Evolutionary conservation across 305 asterid genomes (phyloP).

Genomic region (Solanum hybrid): DNA sequence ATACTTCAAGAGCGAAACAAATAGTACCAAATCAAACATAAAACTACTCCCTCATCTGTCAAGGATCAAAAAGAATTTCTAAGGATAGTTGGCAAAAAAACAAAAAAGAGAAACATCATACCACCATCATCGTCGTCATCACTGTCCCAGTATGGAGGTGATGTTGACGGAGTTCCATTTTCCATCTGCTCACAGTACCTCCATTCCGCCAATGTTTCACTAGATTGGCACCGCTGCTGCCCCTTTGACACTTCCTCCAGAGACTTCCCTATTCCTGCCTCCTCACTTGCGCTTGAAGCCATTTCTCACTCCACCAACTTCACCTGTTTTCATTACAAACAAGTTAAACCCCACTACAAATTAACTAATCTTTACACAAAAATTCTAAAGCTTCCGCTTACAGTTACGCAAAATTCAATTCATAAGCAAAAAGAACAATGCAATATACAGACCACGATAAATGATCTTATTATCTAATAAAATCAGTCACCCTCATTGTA

Average conservation of each 20-base stretch:
- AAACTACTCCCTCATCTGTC: background rate
- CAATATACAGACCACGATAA: background rate
- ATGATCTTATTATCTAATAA: background rate
- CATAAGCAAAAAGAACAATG: background rate
- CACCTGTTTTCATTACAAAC: slow-evolving; percentile 22
- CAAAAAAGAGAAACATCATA: slow-evolving; percentile 12
- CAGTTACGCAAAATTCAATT: background rate
- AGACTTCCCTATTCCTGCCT: slow-evolving; percentile 46
- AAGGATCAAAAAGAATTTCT: background rate
- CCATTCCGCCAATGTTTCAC: slow-evolving; percentile 68
- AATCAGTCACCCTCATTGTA: background rate
- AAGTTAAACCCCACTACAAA: slow-evolving; percentile 10
- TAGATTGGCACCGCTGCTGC: slow-evolving; percentile 45
- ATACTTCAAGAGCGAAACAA: background rate
- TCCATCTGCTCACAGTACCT: slow-evolving; percentile 78
- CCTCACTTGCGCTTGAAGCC: slow-evolving; percentile 56
- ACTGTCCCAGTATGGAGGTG: slow-evolving; percentile 86
- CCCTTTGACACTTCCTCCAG: slow-evolving; percentile 48
- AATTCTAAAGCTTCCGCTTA: background rate
- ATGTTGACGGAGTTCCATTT: slow-evolving; percentile 65
- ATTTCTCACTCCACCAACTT: slow-evolving; percentile 42
- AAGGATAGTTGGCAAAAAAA: background rate
- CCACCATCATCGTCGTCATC: slow-evolving; percentile 64
- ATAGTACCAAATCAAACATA: background rate
- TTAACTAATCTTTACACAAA: background rate